A percentile compares a stretch with the other conserved stretches of the same genome.
Conservation (phyloP, 2,329 filamentous ascomycete species). For the Fusarium kyushuense region DNA sequence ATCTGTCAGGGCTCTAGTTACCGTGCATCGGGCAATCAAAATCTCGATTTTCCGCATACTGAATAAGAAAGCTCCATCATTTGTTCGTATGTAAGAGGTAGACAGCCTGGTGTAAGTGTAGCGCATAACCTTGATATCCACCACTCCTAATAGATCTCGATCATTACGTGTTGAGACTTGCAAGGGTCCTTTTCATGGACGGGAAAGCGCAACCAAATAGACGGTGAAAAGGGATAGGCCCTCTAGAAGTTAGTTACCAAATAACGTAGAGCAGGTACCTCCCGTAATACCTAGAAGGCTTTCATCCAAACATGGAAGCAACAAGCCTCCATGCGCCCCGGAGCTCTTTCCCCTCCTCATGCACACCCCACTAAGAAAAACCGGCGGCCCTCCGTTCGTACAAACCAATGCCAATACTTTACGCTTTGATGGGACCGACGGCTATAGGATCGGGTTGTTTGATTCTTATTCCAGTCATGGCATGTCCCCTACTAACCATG, state of each 20-base stretch:
- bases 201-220: conserved; percentile 10
- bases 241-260: background rate
- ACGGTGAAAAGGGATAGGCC: conserved; percentile 23
- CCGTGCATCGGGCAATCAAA: conserved; percentile 18
- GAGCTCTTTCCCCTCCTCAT: conserved; percentile 29
- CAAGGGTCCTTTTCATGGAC: conserved; percentile 23
- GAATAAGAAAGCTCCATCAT: conserved; percentile 24
- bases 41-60: conserved; percentile 28
- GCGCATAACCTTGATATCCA: conserved; percentile 34
- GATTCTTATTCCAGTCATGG: conserved; percentile 8
- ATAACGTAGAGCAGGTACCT: background rate
- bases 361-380: conserved; percentile 14
- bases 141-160: conserved; percentile 29
- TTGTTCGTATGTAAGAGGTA: background rate
- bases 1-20: conserved; percentile 6
- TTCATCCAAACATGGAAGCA: background rate
- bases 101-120: conserved; percentile 4
- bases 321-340: conserved; percentile 11
- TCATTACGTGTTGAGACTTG: conserved; percentile 19
- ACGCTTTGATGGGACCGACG: background rate
- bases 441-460: conserved; percentile 2
- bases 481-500: background rate
- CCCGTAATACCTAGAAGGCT: background rate
- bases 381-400: conserved; percentile 33
- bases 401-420: conserved; percentile 21